Evolutionary conservation across 202 grass and related monocot species (phyloP).

Genomic region (Eragrostis tef): DNA sequence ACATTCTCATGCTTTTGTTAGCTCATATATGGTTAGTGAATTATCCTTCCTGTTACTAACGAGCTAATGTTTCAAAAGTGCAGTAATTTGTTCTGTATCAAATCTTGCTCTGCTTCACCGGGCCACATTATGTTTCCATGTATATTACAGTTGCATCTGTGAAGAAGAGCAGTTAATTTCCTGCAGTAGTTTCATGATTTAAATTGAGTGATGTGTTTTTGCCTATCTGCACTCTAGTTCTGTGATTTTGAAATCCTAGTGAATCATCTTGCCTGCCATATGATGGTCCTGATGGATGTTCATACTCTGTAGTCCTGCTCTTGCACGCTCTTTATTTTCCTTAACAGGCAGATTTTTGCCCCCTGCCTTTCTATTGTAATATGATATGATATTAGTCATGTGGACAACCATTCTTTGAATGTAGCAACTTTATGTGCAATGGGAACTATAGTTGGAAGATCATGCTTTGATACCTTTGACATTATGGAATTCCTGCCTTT

Average conservation of each 20-base stretch:
- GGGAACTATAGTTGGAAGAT: slow-evolving; percentile 23
- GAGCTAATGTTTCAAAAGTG: slow-evolving; percentile 40
- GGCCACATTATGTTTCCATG: not conserved
- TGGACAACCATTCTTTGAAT: slow-evolving; percentile 14
- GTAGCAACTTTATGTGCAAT: slow-evolving; percentile 16
- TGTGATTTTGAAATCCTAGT: slow-evolving; percentile 23
- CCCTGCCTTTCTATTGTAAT: not conserved
- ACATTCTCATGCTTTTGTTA: slow-evolving; percentile 99
- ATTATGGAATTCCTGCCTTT: slow-evolving; percentile 16
- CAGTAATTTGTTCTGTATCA: not conserved
- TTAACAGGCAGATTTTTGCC: not conserved
- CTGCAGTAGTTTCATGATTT: slow-evolving; percentile 23
- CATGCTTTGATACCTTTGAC: slow-evolving; percentile 23
- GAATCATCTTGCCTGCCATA: slow-evolving; percentile 18
- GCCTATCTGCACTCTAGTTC: not conserved
- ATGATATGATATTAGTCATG: not conserved
- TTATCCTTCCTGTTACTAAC: slow-evolving; percentile 36
- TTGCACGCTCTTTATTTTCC: not conserved
- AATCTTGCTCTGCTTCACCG: not conserved
- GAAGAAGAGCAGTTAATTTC: slow-evolving; percentile 4
- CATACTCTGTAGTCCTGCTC: not conserved
- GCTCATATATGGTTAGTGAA: slow-evolving; percentile 94
- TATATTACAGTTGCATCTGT: slow-evolving; percentile 12
- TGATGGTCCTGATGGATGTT: not conserved
- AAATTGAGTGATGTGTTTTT: slow-evolving; percentile 6